Evolutionary conservation across 331 rosid species (phyloP), one percentile per base, ranked within the genome.

Genomic region (Telfairia occidentalis): DNA sequence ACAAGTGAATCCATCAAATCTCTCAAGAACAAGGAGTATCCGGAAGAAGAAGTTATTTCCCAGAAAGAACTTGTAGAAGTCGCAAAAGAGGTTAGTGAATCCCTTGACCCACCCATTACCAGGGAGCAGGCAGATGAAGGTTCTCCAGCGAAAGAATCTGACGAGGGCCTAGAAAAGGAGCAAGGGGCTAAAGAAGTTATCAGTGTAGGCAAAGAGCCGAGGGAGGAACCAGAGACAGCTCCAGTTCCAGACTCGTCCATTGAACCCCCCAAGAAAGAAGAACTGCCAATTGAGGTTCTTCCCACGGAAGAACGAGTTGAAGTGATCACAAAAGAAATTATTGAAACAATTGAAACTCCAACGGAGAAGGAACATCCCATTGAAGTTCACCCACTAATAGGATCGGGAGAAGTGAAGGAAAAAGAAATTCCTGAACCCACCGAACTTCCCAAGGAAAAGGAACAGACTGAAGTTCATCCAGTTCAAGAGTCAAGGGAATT

Each of bases 341-440:
- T 3, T 38, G 57, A 16, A 45, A 42, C 55, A 5, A 9, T 37
- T 74, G 29, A 58, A 59, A 75, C 84, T 65, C 49, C 26, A 30
- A 87, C 76, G 64, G 78, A 83, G 77, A 76, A 80, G 38, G 78
- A 57, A 54, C 26, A 82, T 54, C 30, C 73, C 0, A 67, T 49
- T 34, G 84, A 82, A 57, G 59, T 60, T 81, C 72, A 11, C 81
- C 71, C 86, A 58, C 57, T 18, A 15, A 23, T 57, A 78, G 89
- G 74, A 60, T 78, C 79, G 2, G 83, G 78, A 70, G 63, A 38
- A 34, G 67, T 66, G 48, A 77, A 42, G n/a, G 81, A 28, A 57
- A 72, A 83, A 76, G 83, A 78, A 70, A 77, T 71, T 48, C 76
- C 77, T 46, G 67, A 66, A 63, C 34, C 71, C 53, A 21, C 30